Conservation (phyloP, 805 yeast species). For the Starmera pachycereana region DNA sequence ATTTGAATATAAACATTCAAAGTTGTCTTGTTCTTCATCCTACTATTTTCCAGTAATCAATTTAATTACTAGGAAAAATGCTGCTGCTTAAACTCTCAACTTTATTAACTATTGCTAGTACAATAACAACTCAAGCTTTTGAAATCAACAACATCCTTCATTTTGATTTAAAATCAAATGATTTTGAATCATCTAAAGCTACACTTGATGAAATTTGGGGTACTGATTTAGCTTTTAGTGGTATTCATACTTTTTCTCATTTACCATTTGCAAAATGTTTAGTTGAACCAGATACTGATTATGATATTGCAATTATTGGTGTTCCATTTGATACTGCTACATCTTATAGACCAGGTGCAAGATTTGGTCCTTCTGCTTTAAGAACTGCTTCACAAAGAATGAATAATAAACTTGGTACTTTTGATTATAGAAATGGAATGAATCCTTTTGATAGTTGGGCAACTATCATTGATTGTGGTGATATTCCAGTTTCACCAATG, state of each 20-base stretch:
- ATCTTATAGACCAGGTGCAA: slow-evolving; percentile 40
- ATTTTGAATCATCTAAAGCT: too few relatives aligned
- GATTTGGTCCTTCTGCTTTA: slow-evolving; percentile 41
- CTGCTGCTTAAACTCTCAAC: too few relatives aligned
- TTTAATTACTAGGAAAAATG: too few relatives aligned
- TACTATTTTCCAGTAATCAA: too few relatives aligned
- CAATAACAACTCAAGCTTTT: too few relatives aligned
- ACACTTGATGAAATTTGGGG: slow-evolving; percentile 25
- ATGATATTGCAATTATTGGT: slow-evolving; percentile 40
- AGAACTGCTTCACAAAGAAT: slow-evolving; percentile 44
- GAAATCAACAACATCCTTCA: too few relatives aligned
- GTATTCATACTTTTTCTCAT: slow-evolving; percentile 46
- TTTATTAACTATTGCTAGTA: too few relatives aligned
- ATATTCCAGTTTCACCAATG: slow-evolving; percentile 58
- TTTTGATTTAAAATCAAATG: too few relatives aligned
- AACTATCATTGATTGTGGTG: slow-evolving; percentile 54
- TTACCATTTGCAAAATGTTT: slow-evolving; percentile 39
- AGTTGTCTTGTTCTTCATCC: too few relatives aligned
- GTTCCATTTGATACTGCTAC: slow-evolving; percentile 47
- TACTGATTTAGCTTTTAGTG: slow-evolving; percentile 36
- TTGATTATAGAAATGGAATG: slow-evolving; percentile 52
- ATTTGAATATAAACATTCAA: too few relatives aligned
- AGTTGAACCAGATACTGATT: slow-evolving; percentile 23
- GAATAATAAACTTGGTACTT: slow-evolving; percentile 48
- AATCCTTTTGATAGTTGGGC: slow-evolving; percentile 51